These are phyloP conservation scores for Solidago caesia DNA, from an alignment of 129 eudicot species.

Conservation along the genomic window DNA sequence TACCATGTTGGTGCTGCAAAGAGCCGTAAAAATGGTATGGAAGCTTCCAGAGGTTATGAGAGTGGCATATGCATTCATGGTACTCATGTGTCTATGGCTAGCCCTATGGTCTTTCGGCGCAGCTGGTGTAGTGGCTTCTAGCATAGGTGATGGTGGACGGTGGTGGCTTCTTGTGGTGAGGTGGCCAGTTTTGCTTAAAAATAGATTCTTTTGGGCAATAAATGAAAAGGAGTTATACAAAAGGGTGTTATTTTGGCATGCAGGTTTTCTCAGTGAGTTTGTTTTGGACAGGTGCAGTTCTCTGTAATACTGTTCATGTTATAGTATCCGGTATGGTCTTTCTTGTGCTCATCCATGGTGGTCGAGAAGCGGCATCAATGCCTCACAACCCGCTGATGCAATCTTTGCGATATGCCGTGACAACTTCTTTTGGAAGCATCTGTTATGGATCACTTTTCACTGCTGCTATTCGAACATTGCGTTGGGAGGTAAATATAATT, in stretches of 20 bases:
- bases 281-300: conserved; percentile 98
- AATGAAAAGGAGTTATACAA: no score
- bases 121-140: conserved; percentile 86
- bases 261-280: conserved; percentile 92
- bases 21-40: conserved; percentile 91
- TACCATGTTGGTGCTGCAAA: conserved; percentile 86
- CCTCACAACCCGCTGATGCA: conserved; percentile 68
- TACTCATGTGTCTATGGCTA: conserved; percentile 86
- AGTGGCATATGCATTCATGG: conserved; percentile 68
- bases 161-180: conserved; percentile 99
- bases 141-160: conserved; percentile 76
- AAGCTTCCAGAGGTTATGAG: conserved; percentile 78
- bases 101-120: conserved; percentile 94
- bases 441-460: conserved; percentile 97
- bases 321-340: conserved; percentile 93
- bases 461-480: conserved; percentile 86
- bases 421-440: conserved; percentile 95
- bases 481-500: conserved; percentile 71
- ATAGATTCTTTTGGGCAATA: no score
- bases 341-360: conserved; percentile 91
- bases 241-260: background rate
- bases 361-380: conserved; percentile 70
- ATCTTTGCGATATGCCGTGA: conserved; percentile 66
- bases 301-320: conserved; percentile 84
- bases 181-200: conserved; percentile 52